phyloP scores from a whole-genome alignment of 139 green algal genomes.

The Coelastrella sp. region DNA sequence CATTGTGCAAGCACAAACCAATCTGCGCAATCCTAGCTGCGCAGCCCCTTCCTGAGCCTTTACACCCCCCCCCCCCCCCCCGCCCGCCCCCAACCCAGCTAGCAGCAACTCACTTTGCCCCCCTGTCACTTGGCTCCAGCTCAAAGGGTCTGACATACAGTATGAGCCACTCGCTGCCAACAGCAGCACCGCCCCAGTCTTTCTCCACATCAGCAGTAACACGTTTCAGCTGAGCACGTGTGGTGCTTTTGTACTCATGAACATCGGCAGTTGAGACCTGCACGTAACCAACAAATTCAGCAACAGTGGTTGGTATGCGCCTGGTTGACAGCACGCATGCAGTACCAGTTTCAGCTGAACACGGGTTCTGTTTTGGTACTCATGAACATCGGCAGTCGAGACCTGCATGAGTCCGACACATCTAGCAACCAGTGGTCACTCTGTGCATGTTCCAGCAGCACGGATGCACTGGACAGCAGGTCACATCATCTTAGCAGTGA shows the following conservation, averaged over 20 bases:
- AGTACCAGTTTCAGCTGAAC: slow-evolving; percentile 63
- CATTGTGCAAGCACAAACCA: too few relatives aligned
- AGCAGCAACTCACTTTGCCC: neutral
- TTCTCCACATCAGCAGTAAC: slow-evolving; percentile 71
- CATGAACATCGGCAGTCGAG: slow-evolving; percentile 74
- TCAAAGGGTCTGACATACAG: slow-evolving; percentile 75
- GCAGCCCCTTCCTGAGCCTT: too few relatives aligned
- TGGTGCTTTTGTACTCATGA: slow-evolving; percentile 76
- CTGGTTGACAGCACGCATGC: too few relatives aligned
- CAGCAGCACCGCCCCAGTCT: slow-evolving; percentile 57
- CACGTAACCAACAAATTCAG: neutral
- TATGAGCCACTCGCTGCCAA: slow-evolving; percentile 58
- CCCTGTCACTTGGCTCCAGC: slow-evolving; percentile 62
- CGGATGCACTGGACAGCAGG: too few relatives aligned
- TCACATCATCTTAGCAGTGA: too few relatives aligned
- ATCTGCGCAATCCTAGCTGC: too few relatives aligned
- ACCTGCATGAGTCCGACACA: slow-evolving; percentile 56
- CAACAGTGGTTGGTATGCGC: too few relatives aligned
- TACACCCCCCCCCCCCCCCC: too few relatives aligned
- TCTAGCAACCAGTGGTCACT: too few relatives aligned
- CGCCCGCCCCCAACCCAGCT: too few relatives aligned
- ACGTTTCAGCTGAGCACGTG: slow-evolving; percentile 57
- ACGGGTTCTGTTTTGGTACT: slow-evolving; percentile 68
- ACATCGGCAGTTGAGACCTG: slow-evolving; percentile 77
- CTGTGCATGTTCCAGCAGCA: too few relatives aligned